Evolutionary conservation across 176 grass and related monocot genomes (phyloP).

Genomic region (Musa beccarii): DNA sequence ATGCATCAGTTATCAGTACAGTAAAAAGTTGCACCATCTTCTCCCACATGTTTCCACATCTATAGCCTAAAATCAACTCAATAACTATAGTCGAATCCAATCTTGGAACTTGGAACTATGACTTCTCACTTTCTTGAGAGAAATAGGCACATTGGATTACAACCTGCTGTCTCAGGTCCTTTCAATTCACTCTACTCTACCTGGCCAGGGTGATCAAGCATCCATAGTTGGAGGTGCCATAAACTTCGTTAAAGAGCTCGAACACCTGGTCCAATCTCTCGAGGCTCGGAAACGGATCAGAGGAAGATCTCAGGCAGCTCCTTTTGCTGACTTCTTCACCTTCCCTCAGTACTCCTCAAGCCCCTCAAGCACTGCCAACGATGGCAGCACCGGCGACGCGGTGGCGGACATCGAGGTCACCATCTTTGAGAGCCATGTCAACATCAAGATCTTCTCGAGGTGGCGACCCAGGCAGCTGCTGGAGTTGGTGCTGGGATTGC

Average conservation of each 20-base stretch:
- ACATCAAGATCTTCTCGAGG: slow-evolving; percentile 24
- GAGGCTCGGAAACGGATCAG: slow-evolving; percentile 33
- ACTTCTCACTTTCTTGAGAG: not conserved
- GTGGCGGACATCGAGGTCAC: slow-evolving; percentile 48
- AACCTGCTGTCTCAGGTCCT: not conserved
- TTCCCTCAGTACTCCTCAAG: slow-evolving; percentile 64
- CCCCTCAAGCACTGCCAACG: not conserved
- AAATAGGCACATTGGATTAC: not conserved
- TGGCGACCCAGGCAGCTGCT: slow-evolving; percentile 47
- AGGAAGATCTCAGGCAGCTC: not conserved
- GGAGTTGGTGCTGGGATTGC: slow-evolving; percentile 34
- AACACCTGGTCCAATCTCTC: slow-evolving; percentile 58
- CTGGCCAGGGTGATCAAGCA: slow-evolving; percentile 65
- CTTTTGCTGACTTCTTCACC: slow-evolving; percentile 53
- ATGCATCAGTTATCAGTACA: not conserved
- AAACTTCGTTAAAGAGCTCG: slow-evolving; percentile 86
- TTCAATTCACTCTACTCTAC: not conserved
- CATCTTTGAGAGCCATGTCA: slow-evolving; percentile 72
- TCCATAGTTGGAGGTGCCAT: slow-evolving; percentile 87
- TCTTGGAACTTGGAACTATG: not conserved
- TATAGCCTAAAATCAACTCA: slow-evolving; percentile 1
- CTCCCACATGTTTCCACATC: not conserved
- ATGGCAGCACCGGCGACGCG: not conserved
- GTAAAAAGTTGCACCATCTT: slow-evolving; percentile 24
- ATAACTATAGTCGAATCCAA: not conserved